Evolutionary conservation across 176 grass and related monocot genomes (phyloP).

Genomic region (Elaeis guineensis): DNA sequence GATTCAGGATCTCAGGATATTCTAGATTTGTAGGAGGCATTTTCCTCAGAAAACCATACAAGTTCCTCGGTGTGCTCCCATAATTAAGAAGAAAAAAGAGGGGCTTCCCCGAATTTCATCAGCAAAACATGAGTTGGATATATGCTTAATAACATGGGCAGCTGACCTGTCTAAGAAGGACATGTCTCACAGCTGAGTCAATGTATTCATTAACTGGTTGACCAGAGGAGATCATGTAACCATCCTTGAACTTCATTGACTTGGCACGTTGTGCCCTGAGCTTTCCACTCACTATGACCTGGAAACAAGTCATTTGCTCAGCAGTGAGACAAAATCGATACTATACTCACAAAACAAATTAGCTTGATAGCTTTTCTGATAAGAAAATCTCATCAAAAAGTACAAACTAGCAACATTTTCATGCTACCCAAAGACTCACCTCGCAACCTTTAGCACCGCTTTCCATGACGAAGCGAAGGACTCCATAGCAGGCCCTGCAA

Average conservation of each 20-base stretch:
- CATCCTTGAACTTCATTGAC: conserved; percentile 92
- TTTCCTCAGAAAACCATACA: too few species aligned
- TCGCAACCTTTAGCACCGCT: conserved; percentile 91
- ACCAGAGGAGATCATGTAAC: conserved; percentile 89
- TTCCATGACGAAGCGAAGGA: conserved; percentile 92
- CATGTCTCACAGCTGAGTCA: conserved; percentile 70
- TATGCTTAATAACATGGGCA: too few species aligned
- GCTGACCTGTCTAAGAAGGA: conserved; percentile 79
- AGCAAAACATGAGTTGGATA: too few species aligned
- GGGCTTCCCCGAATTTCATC: too few species aligned
- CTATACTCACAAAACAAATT: too few species aligned
- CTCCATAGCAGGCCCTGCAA: conserved; percentile 90
- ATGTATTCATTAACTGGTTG: conserved; percentile 91
- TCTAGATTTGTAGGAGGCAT: too few species aligned
- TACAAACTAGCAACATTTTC: too few species aligned
- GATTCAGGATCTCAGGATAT: too few species aligned
- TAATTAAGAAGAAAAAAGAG: too few species aligned
- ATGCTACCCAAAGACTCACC: conserved; percentile 14
- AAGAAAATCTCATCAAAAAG: too few species aligned
- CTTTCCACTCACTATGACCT: conserved; percentile 92
- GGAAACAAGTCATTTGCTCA: not conserved
- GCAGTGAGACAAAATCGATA: not conserved
- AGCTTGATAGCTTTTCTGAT: too few species aligned
- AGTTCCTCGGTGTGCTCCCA: too few species aligned
- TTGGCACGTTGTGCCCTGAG: conserved; percentile 84